These are phyloP conservation scores for Leucogyrophana mollusca DNA, from an alignment of 768 basidiomycete species.

Conservation along the genomic window DNA sequence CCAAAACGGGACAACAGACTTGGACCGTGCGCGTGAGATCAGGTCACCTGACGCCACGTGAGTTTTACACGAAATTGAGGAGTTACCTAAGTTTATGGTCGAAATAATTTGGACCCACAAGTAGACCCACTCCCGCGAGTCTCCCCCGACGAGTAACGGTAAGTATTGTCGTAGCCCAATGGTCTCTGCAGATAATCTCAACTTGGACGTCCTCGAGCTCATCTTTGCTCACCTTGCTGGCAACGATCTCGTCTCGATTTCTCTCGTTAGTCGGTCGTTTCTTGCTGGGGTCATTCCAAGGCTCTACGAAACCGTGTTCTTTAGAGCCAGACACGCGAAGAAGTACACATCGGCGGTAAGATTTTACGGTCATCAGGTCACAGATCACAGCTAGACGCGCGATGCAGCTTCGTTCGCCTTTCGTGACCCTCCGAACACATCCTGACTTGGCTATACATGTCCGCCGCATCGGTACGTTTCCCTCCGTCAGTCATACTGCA, in stretches of 20 bases:
- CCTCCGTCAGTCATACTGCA: conserved; percentile 1
- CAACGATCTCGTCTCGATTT: conserved; percentile 55
- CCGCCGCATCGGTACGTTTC: conserved; percentile 50
- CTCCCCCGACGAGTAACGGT: neutral
- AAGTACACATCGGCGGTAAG: conserved; percentile 41
- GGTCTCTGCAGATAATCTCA: conserved; percentile 66
- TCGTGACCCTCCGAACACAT: conserved; percentile 53
- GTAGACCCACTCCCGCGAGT: too few relatives aligned
- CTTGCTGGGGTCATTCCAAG: conserved; percentile 60
- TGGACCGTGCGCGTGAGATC: conserved; percentile 19
- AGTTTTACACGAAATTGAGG: too few relatives aligned
- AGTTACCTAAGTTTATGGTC: too few relatives aligned
- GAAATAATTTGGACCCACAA: too few relatives aligned
- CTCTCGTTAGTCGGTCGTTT: conserved; percentile 67
- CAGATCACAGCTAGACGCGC: neutral
- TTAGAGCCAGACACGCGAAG: conserved; percentile 55
- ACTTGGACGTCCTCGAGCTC: conserved; percentile 72
- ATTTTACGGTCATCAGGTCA: neutral
- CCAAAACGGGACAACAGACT: conserved; percentile 12
- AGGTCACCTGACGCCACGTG: too few relatives aligned
- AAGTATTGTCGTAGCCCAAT: conserved; percentile 34
- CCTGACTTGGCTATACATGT: conserved; percentile 57
- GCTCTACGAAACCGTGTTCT: conserved; percentile 58
- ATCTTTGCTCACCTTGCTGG: conserved; percentile 55
- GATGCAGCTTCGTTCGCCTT: conserved; percentile 52